A percentile compares a stretch with the other conserved stretches of the same genome.
Evolutionary conservation across 768 basidiomycete species (phyloP).

Genomic region (Hypholoma sublateritium): DNA sequence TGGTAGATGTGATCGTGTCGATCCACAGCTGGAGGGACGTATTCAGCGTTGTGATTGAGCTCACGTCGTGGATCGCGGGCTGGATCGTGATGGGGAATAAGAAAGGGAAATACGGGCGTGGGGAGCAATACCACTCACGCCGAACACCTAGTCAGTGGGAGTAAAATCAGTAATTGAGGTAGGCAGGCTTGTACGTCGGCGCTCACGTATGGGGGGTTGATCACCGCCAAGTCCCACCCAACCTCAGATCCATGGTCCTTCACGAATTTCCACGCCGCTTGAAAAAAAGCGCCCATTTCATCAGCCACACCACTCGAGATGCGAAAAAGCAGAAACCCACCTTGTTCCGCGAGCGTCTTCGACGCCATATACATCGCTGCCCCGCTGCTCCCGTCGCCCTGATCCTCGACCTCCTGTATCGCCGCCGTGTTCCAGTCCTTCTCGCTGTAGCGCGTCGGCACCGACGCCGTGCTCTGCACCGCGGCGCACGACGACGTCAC

Average conservation of each 20-base stretch:
- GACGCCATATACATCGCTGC: conserved; percentile 56
- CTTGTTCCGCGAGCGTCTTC: conserved; percentile 66
- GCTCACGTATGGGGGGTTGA: conserved; percentile 46
- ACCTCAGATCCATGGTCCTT: conserved; percentile 41
- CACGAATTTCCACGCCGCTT: conserved; percentile 44
- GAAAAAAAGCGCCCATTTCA: conserved; percentile 30
- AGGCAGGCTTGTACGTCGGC: conserved; percentile 25
- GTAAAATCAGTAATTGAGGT: conserved; percentile 33
- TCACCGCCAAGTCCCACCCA: conserved; percentile 49
- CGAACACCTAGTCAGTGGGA: conserved; percentile 36
- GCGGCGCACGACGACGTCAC: conserved; percentile 64
- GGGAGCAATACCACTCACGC: background rate
- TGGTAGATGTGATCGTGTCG: conserved; percentile 21
- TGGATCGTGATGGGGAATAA: conserved; percentile 9
- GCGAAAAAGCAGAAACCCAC: conserved; percentile 13
- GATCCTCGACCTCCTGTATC: conserved; percentile 44
- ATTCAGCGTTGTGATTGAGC: conserved; percentile 33
- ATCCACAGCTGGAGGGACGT: conserved; percentile 33
- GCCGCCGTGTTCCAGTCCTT: conserved; percentile 59
- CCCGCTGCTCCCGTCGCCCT: conserved; percentile 41
- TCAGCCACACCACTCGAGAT: conserved; percentile 50
- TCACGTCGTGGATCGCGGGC: conserved; percentile 45
- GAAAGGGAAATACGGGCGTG: background rate
- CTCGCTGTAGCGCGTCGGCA: conserved; percentile 39
- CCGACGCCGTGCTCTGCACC: conserved; percentile 27